Evolutionary conservation across 2,329 filamentous ascomycete genomes (phyloP), one percentile per base, ranked within the genome.

Genomic region (Cytospora piceicola): DNA sequence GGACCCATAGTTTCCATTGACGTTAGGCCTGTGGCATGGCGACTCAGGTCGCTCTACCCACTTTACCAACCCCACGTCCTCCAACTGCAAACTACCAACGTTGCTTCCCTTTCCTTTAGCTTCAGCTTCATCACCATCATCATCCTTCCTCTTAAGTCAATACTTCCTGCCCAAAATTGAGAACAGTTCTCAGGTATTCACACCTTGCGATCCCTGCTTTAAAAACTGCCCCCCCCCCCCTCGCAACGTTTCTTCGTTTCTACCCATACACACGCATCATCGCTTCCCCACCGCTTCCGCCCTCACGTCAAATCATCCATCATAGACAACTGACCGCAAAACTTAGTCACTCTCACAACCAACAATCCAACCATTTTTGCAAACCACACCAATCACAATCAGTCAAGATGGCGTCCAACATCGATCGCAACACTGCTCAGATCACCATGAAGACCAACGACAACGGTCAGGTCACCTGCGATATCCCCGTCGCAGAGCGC

Each of bases 401-500:
- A 54, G 14, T 63, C 69, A 73, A 67, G n/a, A 77, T 77, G 75
- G 66, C 75, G 1, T 71, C 63, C 58, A 68, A 71, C 30, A 73
- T 75, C 39, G 61, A 65, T 12, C 54, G 71, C 66, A 62, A 67
- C n/a, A 58, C 55, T 32, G 53, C 70, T 24, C 72, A 78, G 76
- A 75, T 86, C 71, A 81, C 77, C 73, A 74, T 87, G 34, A 73
- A 77, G 70, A 85, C 82, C 78, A 85, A 85, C 71, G 84, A 87
- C 69, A 75, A 73, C 64, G 77, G 79, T 55, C 72, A 74, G 32
- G 80, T 86, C 60, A 76, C 78, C 70, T 79, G 84, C 62, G 93
- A 96, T 70, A 92, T 92, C 70, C 83, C 87, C 46, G 91, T 98
- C 68, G 93, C 92, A 52, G 93, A 97, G 83, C 92, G 94, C 71